A percentile compares a stretch with the other conserved stretches of the same genome.
These are phyloP conservation scores for Neurospora sp. DNA, from an alignment of 495 filamentous ascomycete genomes.

Conservation along the genomic window DNA sequence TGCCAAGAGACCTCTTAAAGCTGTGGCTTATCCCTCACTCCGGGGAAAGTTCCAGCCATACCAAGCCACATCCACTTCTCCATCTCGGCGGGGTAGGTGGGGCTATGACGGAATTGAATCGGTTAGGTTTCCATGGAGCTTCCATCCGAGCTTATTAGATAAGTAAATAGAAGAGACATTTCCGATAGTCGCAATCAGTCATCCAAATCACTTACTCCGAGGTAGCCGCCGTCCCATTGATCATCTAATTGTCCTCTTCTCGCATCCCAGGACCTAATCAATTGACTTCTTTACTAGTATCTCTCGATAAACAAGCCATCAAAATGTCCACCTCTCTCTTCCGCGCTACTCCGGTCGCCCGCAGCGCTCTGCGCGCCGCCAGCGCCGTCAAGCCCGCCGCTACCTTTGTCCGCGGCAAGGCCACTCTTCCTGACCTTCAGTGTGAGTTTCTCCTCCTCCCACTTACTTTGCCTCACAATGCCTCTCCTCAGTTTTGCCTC, in stretches of 20 bases:
- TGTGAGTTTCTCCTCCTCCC: constrained; percentile 46
- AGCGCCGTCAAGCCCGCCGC: constrained; percentile 35
- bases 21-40: background rate
- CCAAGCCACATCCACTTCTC: background rate
- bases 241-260: background rate
- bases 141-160: constrained; percentile 1
- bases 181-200: background rate
- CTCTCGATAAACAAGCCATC: background rate
- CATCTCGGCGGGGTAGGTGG: constrained; percentile 9
- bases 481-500: background rate
- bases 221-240: background rate
- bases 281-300: constrained; percentile 2
- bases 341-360: constrained; percentile 36
- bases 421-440: constrained; percentile 84
- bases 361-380: constrained; percentile 33
- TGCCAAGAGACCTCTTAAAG: background rate
- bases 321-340: constrained; percentile 44
- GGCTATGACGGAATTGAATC: constrained; percentile 18
- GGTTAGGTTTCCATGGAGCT: constrained; percentile 13
- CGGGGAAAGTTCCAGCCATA: background rate
- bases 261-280: background rate
- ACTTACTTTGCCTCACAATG: background rate
- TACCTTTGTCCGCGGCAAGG: constrained; percentile 75
- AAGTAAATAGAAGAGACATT: background rate
- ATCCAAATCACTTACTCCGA: background rate